Base-by-base conservation (phyloP, 2,329 filamentous ascomycete species). In the Claviceps digitariae region DNA sequence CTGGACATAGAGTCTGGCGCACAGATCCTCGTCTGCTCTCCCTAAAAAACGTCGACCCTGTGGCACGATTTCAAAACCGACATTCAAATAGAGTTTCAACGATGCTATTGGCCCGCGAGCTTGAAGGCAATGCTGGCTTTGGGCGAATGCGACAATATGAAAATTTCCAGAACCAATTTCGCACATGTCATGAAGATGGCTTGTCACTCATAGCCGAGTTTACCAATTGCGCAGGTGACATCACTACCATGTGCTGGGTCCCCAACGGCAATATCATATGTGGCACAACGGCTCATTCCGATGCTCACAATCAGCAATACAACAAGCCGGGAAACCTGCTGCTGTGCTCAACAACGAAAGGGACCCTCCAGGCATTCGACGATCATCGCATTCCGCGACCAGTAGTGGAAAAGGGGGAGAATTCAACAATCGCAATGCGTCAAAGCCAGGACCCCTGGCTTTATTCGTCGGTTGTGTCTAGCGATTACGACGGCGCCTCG, bases 311-410 rank as follows among this genome's bases (percentile, higher is more conserved):
- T 54, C 79, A 83, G 60, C 80, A 83, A 56, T 84, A 84, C 60
- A 84, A 84, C 58, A 82, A 79, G 58, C 74, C 77, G 0, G 81
- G 81, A 1, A 84, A 84, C 58, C 64, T 84, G 10, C 66, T 80
- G 1, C 64, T 84, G 1, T 81, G 77, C 7, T 81, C 77, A 0
- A 67, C 71, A 1, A 58, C 55, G 0, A 59, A 62, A 1, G 71
- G 74, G 0, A 72, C 68, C 0, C 62, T 84, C 2, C 70, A 64
- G 6, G 75, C 78, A 0, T 77, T 76, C 59, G 66, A 78, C 0
- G 74, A 83, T 44, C 81, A 84, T 58, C 72, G 78, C 0, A 76
- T 83, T 20, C 64, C 71, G 1, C 74, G 81, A 1, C 78, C 79
- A 0, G 55, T 75, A 0, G 72, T 82, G 0, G 65, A 72, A 13